These are phyloP conservation scores for Aspergillus brunneoviolaceus DNA, from an alignment of 2,329 filamentous ascomycete species.

Conservation along the genomic window DNA sequence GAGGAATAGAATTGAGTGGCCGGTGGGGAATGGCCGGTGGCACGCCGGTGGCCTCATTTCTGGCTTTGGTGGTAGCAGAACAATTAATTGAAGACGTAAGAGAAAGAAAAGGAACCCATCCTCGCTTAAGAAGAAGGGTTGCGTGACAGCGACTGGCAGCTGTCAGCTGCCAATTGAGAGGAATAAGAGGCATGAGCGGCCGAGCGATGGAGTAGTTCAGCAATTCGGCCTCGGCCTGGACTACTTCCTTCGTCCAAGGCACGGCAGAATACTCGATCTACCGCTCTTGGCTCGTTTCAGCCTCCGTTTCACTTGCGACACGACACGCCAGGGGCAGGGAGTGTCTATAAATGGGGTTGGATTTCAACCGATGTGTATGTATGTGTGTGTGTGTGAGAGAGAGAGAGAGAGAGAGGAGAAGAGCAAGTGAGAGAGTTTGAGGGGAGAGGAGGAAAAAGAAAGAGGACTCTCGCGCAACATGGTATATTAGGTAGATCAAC, in stretches of 20 bases:
- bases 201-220: too few relatives aligned
- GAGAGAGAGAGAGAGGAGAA: too few relatives aligned
- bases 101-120: neutral
- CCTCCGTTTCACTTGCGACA: neutral
- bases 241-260: neutral
- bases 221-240: neutral
- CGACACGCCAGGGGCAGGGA: too few relatives aligned
- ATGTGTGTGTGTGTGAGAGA: too few relatives aligned
- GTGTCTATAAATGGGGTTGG: too few relatives aligned
- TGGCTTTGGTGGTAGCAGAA: neutral
- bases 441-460: too few relatives aligned
- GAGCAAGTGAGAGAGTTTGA: too few relatives aligned
- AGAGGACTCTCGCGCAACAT: neutral
- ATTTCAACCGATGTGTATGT: too few relatives aligned
- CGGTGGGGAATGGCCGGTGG: constrained; percentile 3
- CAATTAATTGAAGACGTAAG: neutral
- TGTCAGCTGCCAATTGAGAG: neutral
- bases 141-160: neutral
- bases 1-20: constrained; percentile 14
- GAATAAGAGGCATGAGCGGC: too few relatives aligned
- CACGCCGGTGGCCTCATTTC: neutral
- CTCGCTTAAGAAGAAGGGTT: neutral
- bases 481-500: neutral
- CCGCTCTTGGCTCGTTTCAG: neutral
- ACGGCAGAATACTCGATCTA: neutral